Evolutionary conservation across 768 basidiomycete genomes (phyloP).

Genomic region (Collybia nuda): DNA sequence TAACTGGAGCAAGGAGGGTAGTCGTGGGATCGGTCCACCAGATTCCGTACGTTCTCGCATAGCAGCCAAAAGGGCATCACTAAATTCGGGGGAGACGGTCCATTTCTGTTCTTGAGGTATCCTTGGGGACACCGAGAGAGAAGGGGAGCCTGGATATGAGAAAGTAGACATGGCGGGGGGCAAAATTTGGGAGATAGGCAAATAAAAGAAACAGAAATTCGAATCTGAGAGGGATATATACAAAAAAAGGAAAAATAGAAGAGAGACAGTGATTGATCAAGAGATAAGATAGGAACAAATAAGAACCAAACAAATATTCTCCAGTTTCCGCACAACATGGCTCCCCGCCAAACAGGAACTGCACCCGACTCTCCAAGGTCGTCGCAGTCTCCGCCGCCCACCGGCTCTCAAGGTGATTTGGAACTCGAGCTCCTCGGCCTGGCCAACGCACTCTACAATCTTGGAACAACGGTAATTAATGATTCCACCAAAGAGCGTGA

Average conservation of each 20-base stretch:
- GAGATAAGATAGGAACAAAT: no score
- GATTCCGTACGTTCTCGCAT: constrained; percentile 14
- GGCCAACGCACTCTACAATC: constrained; percentile 75
- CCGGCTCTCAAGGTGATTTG: constrained; percentile 69
- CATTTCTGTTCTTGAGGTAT: constrained; percentile 5
- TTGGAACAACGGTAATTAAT: constrained; percentile 81
- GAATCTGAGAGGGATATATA: no score
- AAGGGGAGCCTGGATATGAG: no score
- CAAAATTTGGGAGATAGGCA: no score
- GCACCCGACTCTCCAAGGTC: constrained; percentile 72
- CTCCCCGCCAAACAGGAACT: constrained; percentile 10
- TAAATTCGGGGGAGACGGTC: constrained; percentile 17
- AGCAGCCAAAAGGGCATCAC: constrained; percentile 12
- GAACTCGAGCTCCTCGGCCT: constrained; percentile 77
- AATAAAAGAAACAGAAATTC: no score
- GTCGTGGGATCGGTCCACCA: constrained; percentile 13
- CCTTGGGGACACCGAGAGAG: no score
- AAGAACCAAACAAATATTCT: no score
- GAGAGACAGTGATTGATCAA: no score
- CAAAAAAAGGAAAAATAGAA: no score
- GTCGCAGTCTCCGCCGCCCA: constrained; percentile 71
- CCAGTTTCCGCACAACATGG: not conserved
- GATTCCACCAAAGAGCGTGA: constrained; percentile 82
- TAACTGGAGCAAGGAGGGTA: constrained; percentile 15
- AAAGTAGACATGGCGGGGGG: no score